Percentiles rank a stretch among this genome's conserved stretches.
Conservation (phyloP, 2,329 filamentous ascomycete species). For the Dactylonectria estremocensis region DNA sequence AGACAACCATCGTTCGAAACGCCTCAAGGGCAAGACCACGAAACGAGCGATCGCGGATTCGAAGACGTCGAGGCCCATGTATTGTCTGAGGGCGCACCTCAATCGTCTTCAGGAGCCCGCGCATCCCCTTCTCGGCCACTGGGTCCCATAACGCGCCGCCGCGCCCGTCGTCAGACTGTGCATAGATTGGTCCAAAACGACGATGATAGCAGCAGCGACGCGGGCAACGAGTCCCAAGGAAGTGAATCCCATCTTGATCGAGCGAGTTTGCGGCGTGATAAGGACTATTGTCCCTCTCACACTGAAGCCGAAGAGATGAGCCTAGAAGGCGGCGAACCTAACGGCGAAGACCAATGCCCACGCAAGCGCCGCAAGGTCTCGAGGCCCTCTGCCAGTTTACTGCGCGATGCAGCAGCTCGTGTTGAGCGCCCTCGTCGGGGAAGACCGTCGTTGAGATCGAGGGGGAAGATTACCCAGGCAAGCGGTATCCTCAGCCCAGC, state of each 20-base stretch:
- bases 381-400: not conserved
- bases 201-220: too few species aligned
- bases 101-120: not conserved
- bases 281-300: not conserved
- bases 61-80: not conserved
- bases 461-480: too few species aligned
- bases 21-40: too few species aligned
- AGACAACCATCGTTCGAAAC: not conserved
- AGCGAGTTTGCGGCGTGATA: not conserved
- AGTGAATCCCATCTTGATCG: not conserved
- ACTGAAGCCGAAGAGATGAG: not conserved
- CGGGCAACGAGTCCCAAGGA: too few species aligned
- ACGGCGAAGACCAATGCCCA: not conserved
- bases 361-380: slow-evolving; percentile 4
- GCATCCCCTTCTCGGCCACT: not conserved
- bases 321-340: not conserved
- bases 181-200: too few species aligned
- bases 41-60: too few species aligned
- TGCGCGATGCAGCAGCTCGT: not conserved
- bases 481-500: too few species aligned
- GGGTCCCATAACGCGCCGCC: not conserved
- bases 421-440: not conserved
- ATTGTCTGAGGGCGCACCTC: not conserved
- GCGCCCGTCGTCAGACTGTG: too few species aligned
- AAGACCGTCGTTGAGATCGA: too few species aligned